A percentile compares a stretch with the other conserved stretches of the same genome.
Conservation (phyloP, 129 eudicot species). For the Chrysanthemum makinoi region DNA sequence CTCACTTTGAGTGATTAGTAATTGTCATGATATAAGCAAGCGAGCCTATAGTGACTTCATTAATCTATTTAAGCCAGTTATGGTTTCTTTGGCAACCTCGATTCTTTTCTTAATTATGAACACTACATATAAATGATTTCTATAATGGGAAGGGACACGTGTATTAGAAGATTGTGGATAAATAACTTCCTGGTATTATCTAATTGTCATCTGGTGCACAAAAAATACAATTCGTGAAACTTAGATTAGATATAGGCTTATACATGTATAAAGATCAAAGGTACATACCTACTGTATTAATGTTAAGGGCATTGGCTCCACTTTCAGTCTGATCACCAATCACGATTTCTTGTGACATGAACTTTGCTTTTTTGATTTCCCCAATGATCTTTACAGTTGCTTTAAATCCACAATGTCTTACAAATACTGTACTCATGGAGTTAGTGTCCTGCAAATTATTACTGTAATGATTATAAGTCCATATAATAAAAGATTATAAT, state of each 20-base stretch:
- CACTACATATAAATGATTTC: neutral
- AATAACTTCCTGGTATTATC: neutral
- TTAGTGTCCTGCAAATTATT: conserved; percentile 66
- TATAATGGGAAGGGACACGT: neutral
- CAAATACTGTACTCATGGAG: conserved; percentile 70
- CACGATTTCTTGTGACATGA: conserved; percentile 51
- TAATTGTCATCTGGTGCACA: neutral
- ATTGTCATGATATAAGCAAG: too few species aligned
- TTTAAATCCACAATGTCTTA: conserved; percentile 77
- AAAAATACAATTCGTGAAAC: too few species aligned
- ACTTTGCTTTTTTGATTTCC: conserved; percentile 57
- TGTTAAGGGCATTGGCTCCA: conserved; percentile 92
- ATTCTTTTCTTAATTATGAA: too few species aligned
- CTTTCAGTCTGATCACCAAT: conserved; percentile 97
- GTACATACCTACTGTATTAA: conserved; percentile 68
- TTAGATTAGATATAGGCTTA: too few species aligned
- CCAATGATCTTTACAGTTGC: conserved; percentile 85
- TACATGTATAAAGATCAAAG: neutral
- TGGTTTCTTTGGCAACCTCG: too few species aligned
- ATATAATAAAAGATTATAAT: neutral
- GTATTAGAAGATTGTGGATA: neutral
- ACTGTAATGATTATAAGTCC: conserved; percentile 6
- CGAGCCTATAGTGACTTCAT: too few species aligned
- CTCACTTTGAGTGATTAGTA: too few species aligned
- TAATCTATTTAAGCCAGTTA: too few species aligned